Conservation (phyloP, 2,329 filamentous ascomycete genomes). For the Stagonosporopsis rhizophila region DNA sequence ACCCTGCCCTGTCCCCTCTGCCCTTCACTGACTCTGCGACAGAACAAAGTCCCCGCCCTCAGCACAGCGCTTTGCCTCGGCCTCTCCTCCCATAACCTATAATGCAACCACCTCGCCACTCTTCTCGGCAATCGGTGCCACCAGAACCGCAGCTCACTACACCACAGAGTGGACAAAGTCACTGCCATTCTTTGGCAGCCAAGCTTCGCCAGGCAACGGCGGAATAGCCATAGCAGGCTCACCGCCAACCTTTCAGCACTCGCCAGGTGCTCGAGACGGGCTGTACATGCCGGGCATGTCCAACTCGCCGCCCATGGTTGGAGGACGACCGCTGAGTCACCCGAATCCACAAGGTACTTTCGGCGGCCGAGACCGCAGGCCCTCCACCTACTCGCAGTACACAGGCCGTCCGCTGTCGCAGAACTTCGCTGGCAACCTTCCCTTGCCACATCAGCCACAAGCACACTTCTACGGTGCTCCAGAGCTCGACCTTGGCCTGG, state of each 20-base stretch:
- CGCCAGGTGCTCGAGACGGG: constrained; percentile 40
- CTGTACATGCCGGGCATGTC: constrained; percentile 48
- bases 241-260: constrained; percentile 50
- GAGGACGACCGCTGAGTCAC: constrained; percentile 53
- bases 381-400: constrained; percentile 62
- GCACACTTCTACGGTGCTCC: constrained; percentile 79
- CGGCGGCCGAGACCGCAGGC: constrained; percentile 54
- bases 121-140: constrained; percentile 49
- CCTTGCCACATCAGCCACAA: constrained; percentile 76
- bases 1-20: neutral
- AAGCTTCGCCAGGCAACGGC: constrained; percentile 47
- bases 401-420: constrained; percentile 51
- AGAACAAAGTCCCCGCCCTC: constrained; percentile 50
- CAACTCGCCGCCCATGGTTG: constrained; percentile 43
- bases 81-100: constrained; percentile 42
- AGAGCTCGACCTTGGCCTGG: constrained; percentile 70
- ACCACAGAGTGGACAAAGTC: constrained; percentile 58
- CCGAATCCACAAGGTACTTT: constrained; percentile 55
- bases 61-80: constrained; percentile 44
- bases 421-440: constrained; percentile 62
- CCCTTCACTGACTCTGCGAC: constrained; percentile 18
- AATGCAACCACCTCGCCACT: constrained; percentile 51
- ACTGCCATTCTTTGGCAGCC: constrained; percentile 52
- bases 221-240: constrained; percentile 56
- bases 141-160: constrained; percentile 47